These are phyloP conservation scores for Boechera divaricarpa DNA, from an alignment of 345 rosid species.

Conservation along the genomic window DNA sequence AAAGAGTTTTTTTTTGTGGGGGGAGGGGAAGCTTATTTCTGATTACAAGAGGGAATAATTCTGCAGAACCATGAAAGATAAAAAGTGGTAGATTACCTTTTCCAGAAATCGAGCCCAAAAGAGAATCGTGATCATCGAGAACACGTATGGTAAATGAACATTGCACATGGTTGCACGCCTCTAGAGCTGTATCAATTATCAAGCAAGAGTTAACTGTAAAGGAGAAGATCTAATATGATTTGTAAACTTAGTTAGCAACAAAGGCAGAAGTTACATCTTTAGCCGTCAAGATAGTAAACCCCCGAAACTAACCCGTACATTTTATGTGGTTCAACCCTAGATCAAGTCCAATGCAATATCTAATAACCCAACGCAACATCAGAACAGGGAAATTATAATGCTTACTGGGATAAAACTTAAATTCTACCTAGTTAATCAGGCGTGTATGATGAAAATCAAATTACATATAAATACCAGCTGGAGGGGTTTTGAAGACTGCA, in stretches of 20 bases:
- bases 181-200: slow-evolving; percentile 65
- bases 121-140: slow-evolving; percentile 72
- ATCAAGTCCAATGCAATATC: slow-evolving; percentile 6
- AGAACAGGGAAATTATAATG: not conserved
- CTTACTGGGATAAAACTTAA: not conserved
- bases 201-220: slow-evolving; percentile 9
- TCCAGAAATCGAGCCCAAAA: slow-evolving; percentile 58
- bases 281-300: slow-evolving; percentile 8
- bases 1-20: not conserved
- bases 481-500: slow-evolving; percentile 83
- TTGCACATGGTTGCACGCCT: slow-evolving; percentile 60
- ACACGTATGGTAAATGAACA: slow-evolving; percentile 70
- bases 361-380: slow-evolving; percentile 15
- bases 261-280: not conserved
- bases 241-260: slow-evolving; percentile 5
- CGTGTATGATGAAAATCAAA: slow-evolving; percentile 6
- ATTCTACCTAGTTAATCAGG: not conserved
- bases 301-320: not conserved
- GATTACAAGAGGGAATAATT: not conserved
- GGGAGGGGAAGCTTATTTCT: not conserved
- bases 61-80: not conserved
- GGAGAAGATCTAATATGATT: slow-evolving; percentile 1
- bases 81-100: slow-evolving; percentile 54
- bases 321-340: not conserved
- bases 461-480: slow-evolving; percentile 56